Evolutionary conservation across 192 early-diverging fungal species (phyloP), one percentile per base, ranked within the genome.

Genomic region (Gamsiella multidivaricata): DNA sequence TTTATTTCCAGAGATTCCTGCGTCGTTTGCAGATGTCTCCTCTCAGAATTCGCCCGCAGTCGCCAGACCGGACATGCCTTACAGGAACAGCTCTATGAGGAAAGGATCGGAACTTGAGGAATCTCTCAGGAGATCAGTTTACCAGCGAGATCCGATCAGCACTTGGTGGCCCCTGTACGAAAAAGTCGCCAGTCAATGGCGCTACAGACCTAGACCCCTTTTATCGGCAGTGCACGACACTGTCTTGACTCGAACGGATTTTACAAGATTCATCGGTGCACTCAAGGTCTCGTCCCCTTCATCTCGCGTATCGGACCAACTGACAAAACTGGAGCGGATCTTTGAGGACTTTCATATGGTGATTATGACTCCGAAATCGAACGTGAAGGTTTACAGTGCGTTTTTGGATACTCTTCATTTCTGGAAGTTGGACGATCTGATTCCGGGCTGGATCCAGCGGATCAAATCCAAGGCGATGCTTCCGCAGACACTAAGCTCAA

Each of bases 151-250:
- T 11, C 54, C 65, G 12, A 64, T 78, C 18, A 17, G 31, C 2
- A 56, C 32, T 34, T 78, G 74, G 74, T 78, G 74, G 74, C 65
- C 74, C 12, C 12, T 69, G 39, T 78, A 78, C 17, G 65, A 78
- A 11, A 15, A 63, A 32, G 37, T 69, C 0, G 59, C 74, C 4
- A n/a, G 4, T 3, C 37, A 57, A 20, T 64, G 74, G 74, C 61
- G 60, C 5, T 6, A 42, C 31, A 23, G 3, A 54, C 20, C 37
- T 34, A 5, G 15, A 11, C 1, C 39, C 11, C 33, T 17, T 6
- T 34, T 54, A 22, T 17, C 23, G 18, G 18, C 28, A 39, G 25
- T 54, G 45, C 23, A 36, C 14, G 17, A 9, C 33, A 57, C 65
- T 18, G 65, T 52, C 9, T 49, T 78, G n/a, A 33, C 11, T 7